Base-by-base conservation (phyloP, 1,139 yeast species). In the Candida gigantensis region DNA sequence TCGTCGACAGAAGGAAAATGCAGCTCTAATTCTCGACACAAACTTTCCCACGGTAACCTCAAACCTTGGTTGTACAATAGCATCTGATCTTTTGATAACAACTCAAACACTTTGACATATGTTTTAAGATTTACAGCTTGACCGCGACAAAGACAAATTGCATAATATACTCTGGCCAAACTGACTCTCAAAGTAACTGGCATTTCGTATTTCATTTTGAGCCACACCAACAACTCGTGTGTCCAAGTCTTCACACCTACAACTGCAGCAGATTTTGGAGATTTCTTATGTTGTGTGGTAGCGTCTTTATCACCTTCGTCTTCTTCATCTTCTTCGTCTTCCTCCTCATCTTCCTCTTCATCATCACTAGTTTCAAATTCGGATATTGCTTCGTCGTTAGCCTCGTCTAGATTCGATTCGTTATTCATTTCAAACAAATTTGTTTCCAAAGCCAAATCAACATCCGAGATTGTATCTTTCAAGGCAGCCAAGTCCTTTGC, bases 231-330 rank as follows among this genome's bases (percentile, higher is more conserved):
- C 45, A 92, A 71, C 56, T 89, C 97, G 40, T 86, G 82, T 0
- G 97, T 85, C 96, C 97, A 90, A 43, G 85, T 87, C 38, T 84
- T 74, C 7, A 87, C 83, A 28, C 83, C 77, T 7, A 85, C 80
- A 4, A 85, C 82, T 0, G 92, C 81, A 1, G 94, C 85, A 0
- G 87, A 79, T 47, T 76, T 73, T 4, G 84, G 80, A 3, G 82
- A 72, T 11, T 79, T 72, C 45, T 80, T 81, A 42, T 81, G 79
- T 39, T 77, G 75, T 17, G 60, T 62, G 19, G 57, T 65, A 25
- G 69, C 69, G 32, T 62, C 53, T 40, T 57, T 70, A 17, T 66
- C 71, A 15, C 65, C 75, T 26, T 69, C 74, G 3, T 71, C 76
- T 25, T 69, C 77, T 3, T 45, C 60, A 2, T 49, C 61, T 2